These are phyloP conservation scores for Geotrichum cucujoidarum DNA, from an alignment of 1,139 yeast genomes.

Conservation along the genomic window DNA sequence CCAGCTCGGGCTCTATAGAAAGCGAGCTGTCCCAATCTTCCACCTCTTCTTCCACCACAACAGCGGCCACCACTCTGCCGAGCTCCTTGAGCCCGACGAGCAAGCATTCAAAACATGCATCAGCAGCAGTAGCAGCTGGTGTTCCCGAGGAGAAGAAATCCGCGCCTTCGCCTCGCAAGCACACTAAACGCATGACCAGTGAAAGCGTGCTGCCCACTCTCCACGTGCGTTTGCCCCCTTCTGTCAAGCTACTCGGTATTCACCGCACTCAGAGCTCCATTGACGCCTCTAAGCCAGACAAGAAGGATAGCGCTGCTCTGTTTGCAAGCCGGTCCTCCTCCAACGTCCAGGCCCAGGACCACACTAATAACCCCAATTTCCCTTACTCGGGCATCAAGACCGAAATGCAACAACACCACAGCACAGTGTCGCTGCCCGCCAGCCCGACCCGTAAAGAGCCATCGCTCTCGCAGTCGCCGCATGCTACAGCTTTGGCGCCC, in stretches of 20 bases:
- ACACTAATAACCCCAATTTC: background rate
- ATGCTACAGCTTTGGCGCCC: background rate
- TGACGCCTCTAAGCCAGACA: background rate
- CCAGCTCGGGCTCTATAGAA: background rate
- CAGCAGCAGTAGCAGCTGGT: conserved; percentile 15
- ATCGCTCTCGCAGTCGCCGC: too few species aligned
- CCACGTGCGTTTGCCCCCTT: conserved; percentile 10
- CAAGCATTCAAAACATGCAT: background rate
- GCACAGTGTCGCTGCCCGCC: conserved; percentile 8
- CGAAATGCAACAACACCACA: background rate
- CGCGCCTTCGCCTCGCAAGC: conserved; percentile 2
- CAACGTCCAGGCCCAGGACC: background rate
- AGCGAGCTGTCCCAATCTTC: background rate
- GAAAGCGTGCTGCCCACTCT: conserved; percentile 16
- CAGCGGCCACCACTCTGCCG: background rate
- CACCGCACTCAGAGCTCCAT: conserved; percentile 7
- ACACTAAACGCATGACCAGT: conserved; percentile 10
- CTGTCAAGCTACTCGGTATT: conserved; percentile 9
- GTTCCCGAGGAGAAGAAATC: background rate
- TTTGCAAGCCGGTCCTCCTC: background rate
- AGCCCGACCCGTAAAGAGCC: background rate
- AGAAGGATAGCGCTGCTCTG: background rate
- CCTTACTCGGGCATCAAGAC: conserved; percentile 2
- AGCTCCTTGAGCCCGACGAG: conserved; percentile 9
- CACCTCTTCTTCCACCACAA: background rate